These are phyloP conservation scores for Cutaneotrichosporon arboriforme DNA, from an alignment of 1,284 basidiomycete genomes.

Conservation along the genomic window DNA sequence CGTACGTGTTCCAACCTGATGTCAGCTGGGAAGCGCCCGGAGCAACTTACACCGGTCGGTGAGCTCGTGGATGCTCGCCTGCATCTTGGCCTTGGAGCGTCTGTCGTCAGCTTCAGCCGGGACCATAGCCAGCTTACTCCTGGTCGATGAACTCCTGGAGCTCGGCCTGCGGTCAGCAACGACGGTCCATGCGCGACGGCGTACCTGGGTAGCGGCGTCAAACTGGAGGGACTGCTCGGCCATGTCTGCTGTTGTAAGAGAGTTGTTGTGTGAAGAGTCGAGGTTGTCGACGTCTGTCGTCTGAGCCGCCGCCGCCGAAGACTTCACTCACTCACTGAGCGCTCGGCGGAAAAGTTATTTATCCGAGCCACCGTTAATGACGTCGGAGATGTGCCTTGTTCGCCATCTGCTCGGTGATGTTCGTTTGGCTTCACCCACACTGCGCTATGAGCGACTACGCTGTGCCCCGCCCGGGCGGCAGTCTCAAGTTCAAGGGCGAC, in stretches of 20 bases:
- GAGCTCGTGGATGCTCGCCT: constrained; percentile 54
- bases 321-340: not conserved
- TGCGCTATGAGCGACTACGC: constrained; percentile 66
- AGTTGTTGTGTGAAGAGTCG: not conserved
- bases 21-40: not conserved
- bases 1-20: constrained; percentile 74
- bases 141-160: constrained; percentile 75
- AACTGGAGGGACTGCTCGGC: constrained; percentile 50
- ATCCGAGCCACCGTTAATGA: not conserved
- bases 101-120: constrained; percentile 28
- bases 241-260: not conserved
- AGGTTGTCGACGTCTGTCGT: not conserved
- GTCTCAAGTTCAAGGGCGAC: constrained; percentile 80
- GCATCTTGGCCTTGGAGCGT: constrained; percentile 75
- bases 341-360: constrained; percentile 4
- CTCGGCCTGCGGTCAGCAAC: constrained; percentile 61
- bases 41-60: constrained; percentile 41
- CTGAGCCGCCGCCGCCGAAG: not conserved
- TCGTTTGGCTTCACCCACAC: not conserved
- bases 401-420: not conserved
- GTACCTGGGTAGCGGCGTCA: constrained; percentile 68
- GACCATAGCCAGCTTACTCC: constrained; percentile 49
- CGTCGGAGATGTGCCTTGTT: not conserved
- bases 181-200: too few species aligned
- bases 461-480: constrained; percentile 69